Conservation (phyloP, 768 basidiomycete genomes). For the Boletellus ananas region DNA sequence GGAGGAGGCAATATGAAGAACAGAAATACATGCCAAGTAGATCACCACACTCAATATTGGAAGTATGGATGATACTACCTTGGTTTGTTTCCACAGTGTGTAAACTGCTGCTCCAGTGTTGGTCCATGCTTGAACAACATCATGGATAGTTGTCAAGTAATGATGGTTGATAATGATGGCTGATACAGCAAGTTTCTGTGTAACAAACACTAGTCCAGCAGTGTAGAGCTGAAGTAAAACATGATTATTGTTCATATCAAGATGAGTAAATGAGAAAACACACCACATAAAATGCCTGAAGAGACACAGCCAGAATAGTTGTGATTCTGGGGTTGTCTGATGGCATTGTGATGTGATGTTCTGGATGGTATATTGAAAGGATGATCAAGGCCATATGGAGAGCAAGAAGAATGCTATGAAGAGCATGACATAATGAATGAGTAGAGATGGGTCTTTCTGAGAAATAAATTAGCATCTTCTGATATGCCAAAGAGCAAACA, state of each 20-base stretch:
- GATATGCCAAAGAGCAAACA: too few relatives aligned
- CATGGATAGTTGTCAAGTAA: slow-evolving; percentile 20
- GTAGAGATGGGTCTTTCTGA: not conserved
- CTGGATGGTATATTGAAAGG: not conserved
- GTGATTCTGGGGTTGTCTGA: not conserved
- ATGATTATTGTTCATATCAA: not conserved
- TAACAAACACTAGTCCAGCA: slow-evolving; percentile 17
- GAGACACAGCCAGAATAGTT: not conserved
- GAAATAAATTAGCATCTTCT: too few relatives aligned
- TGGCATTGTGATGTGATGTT: not conserved
- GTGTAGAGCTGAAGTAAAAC: slow-evolving; percentile 9
- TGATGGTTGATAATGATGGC: not conserved
- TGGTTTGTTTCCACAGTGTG: slow-evolving; percentile 15
- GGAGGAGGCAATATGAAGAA: slow-evolving; percentile 19
- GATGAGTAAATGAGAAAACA: not conserved
- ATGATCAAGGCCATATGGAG: not conserved
- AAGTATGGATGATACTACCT: slow-evolving; percentile 8
- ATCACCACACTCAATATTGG: slow-evolving; percentile 9
- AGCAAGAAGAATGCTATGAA: not conserved
- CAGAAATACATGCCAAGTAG: slow-evolving; percentile 19
- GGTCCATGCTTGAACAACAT: slow-evolving; percentile 17
- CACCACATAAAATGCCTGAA: slow-evolving; percentile 1
- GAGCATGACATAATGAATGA: not conserved
- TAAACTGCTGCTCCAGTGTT: slow-evolving; percentile 20
- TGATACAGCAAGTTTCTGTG: slow-evolving; percentile 15